A percentile compares a stretch with the other conserved stretches of the same genome.
phyloP scores from a whole-genome alignment of 805 yeast species.

The Candida adriatica region DNA sequence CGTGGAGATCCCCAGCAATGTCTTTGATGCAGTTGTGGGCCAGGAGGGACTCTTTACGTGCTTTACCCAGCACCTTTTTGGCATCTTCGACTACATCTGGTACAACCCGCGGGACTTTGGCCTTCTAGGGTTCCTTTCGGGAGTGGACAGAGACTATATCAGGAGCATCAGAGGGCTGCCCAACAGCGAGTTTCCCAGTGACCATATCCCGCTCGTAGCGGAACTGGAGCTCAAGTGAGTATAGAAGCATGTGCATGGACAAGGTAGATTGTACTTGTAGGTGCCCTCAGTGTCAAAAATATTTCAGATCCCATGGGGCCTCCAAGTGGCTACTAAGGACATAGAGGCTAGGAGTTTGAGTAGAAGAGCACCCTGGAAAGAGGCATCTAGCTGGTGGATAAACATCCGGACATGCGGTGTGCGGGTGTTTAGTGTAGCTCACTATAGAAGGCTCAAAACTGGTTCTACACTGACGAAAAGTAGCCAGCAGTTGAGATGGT shows the following conservation, averaged over 20 bases:
- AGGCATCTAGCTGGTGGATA: too few species aligned
- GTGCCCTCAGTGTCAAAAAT: conserved; percentile 32
- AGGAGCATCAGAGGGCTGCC: conserved; percentile 40
- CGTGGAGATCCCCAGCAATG: conserved; percentile 22
- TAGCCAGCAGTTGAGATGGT: too few species aligned
- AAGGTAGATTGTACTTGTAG: too few species aligned
- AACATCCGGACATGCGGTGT: too few species aligned
- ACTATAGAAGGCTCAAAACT: too few species aligned
- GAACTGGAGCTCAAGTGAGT: conserved; percentile 17
- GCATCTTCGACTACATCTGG: conserved; percentile 56
- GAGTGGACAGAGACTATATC: conserved; percentile 32
- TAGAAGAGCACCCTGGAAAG: too few species aligned
- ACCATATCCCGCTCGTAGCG: conserved; percentile 22
- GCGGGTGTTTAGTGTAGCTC: too few species aligned
- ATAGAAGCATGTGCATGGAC: too few species aligned
- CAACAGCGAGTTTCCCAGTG: conserved; percentile 47
- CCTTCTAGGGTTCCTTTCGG: conserved; percentile 44
- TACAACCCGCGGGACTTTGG: conserved; percentile 34
- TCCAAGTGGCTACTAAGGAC: too few species aligned
- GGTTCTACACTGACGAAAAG: too few species aligned
- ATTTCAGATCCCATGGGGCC: too few species aligned
- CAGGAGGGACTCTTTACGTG: conserved; percentile 29
- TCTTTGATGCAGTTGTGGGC: conserved; percentile 23
- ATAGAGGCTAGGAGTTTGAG: too few species aligned
- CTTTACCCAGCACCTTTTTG: conserved; percentile 42